A percentile compares a stretch with the other conserved stretches of the same genome.
These are phyloP conservation scores for Pseudocercospora vitis DNA, from an alignment of 2,329 filamentous ascomycete genomes.

Conservation along the genomic window DNA sequence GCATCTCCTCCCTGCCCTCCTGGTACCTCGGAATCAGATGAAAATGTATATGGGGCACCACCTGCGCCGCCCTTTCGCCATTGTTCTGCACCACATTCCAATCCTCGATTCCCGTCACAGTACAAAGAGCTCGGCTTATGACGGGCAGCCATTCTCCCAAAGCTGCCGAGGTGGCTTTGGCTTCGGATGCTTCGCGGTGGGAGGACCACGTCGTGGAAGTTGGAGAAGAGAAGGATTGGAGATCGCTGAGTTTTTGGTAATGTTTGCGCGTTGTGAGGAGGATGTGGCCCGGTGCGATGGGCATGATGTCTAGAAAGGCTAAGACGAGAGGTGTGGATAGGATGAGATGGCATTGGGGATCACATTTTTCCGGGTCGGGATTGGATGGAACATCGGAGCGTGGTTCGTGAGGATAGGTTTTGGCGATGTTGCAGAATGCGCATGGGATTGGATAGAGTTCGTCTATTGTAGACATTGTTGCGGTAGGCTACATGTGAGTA, in stretches of 20 bases:
- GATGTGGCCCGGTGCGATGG: conserved; percentile 78
- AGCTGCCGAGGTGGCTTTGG: conserved; percentile 28
- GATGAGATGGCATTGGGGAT: conserved; percentile 58
- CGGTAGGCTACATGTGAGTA: no score
- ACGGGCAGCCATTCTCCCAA: conserved; percentile 62
- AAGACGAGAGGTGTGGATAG: conserved; percentile 75
- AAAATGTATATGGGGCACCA: conserved; percentile 91
- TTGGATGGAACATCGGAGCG: conserved; percentile 31
- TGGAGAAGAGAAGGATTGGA: conserved; percentile 41
- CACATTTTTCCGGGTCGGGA: conserved; percentile 37
- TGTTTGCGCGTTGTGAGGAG: conserved; percentile 78
- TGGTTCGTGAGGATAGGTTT: conserved; percentile 53
- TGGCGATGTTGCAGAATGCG: conserved; percentile 60
- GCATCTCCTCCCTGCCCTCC: conserved; percentile 55
- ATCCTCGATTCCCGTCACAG: conserved; percentile 70
- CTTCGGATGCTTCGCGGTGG: conserved; percentile 21
- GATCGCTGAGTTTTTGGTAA: conserved; percentile 72
- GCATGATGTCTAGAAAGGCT: conserved; percentile 92
- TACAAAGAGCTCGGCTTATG: conserved; percentile 68
- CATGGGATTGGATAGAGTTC: conserved; percentile 49
- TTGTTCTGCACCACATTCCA: conserved; percentile 99
- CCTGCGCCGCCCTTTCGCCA: conserved; percentile 80
- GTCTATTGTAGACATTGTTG: conserved; percentile 23
- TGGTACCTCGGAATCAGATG: conserved; percentile 80
- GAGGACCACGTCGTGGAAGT: conserved; percentile 21